Base-by-base conservation (phyloP, 2,329 filamentous ascomycete genomes). In the Cercospora sp. region DNA sequence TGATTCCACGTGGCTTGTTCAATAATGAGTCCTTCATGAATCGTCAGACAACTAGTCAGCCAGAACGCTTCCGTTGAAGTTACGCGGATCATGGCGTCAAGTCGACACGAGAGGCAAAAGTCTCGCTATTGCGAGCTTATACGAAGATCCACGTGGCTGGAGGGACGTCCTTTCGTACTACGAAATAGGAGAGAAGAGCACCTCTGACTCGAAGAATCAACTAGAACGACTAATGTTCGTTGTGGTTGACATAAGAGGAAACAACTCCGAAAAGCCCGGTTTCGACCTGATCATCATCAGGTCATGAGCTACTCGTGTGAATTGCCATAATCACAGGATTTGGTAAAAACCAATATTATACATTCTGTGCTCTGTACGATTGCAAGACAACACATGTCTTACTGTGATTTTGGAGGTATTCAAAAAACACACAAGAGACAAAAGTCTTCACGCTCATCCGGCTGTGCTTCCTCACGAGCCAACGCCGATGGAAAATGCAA, bases 291-390 rank as follows among this genome's bases (percentile, higher is more conserved):
- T 28, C 12, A n/a, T 3, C 23, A 16, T 55, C 48, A 26, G 12
- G 13, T 8, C 3, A 10, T 23, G 5, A 12, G 18, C 12, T n/a
- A 5, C 20, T 51, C 10, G 10, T 51, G 45, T 20, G 20, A 28
- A 18, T 5, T n/a, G 13, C 9, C 40, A 18, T 42, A 7, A 18
- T 42, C 16, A 42, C 16, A 42, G n/a, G 6, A 18, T 20, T 48
- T 20, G n/a, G 42, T 18, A 48, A 12, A 12, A 53, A 16, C 48
- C 12, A 28, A 26, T 59, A 59, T 31, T 36, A 59, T 36, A 59
- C 55, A 59, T 59, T 20, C 55, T 59, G 55, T 59, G 55, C 55
- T 59, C 55, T 59, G 55, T 59, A 59, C 30, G 36, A 30, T 55
- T 36, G 28, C 20, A 18, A 33, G 30, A 36, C 16, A 7, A 13